phyloP scores from a whole-genome alignment of 1,284 basidiomycete genomes.

The Melampsora abietis-canadensis region DNA sequence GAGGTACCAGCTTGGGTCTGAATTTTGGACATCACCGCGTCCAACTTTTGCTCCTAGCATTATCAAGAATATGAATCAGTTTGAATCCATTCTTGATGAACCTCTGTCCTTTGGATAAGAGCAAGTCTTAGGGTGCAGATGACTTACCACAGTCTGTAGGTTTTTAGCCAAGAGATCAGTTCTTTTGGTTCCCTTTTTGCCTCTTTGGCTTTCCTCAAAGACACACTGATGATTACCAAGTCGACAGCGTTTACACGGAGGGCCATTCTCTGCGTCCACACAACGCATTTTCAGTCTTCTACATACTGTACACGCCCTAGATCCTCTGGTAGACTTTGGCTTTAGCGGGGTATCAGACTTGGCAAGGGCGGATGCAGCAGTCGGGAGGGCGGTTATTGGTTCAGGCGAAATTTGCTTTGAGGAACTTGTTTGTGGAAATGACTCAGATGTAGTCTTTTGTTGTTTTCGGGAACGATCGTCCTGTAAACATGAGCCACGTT shows the following conservation, averaged over 20 bases:
- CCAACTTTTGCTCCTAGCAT: constrained; percentile 1
- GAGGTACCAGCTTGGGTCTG: neutral
- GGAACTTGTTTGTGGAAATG: neutral
- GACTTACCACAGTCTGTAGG: neutral
- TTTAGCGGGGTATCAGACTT: constrained; percentile 45
- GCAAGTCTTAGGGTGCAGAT: neutral
- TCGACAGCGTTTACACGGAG: constrained; percentile 70
- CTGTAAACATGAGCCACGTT: constrained; percentile 2
- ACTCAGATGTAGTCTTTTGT: neutral
- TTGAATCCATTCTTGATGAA: neutral
- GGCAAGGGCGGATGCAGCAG: constrained; percentile 1
- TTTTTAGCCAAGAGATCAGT: constrained; percentile 3
- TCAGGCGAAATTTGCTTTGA: neutral
- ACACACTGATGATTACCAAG: constrained; percentile 60
- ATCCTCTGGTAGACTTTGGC: constrained; percentile 52
- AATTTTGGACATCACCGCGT: constrained; percentile 70
- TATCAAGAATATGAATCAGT: neutral
- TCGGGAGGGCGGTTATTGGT: neutral
- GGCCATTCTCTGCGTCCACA: constrained; percentile 83
- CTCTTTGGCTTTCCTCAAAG: constrained; percentile 90
- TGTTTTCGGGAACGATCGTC: neutral
- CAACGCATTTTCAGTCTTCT: constrained; percentile 98
- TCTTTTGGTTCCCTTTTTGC: constrained; percentile 65
- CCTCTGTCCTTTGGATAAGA: neutral
- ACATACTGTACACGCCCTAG: constrained; percentile 86